These are phyloP conservation scores for Escallonia rubra DNA, from an alignment of 129 eudicot species.

Conservation along the genomic window DNA sequence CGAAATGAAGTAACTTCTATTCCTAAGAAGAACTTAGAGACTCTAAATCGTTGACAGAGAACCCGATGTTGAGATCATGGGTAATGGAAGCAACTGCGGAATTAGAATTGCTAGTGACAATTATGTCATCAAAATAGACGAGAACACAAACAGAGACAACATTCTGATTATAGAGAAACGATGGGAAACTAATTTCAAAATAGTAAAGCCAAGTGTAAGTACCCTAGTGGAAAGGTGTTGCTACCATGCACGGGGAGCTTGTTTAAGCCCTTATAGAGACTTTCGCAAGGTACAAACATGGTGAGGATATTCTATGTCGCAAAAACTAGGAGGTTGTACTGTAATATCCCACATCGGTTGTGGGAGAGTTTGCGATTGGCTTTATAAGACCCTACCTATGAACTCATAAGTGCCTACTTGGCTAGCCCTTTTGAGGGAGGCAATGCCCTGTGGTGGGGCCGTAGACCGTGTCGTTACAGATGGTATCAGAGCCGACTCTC, in stretches of 20 bases:
- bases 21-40: neutral
- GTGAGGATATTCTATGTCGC: too few relatives aligned
- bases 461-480: too few relatives aligned
- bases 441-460: too few relatives aligned
- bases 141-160: neutral
- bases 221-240: neutral
- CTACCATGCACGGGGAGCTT: conserved; percentile 10
- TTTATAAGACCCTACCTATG: too few relatives aligned
- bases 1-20: neutral
- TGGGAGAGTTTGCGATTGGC: too few relatives aligned
- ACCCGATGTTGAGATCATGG: neutral
- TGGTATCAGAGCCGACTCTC: too few relatives aligned
- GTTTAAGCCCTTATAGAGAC: neutral
- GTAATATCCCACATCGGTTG: too few relatives aligned
- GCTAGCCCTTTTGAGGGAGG: too few relatives aligned
- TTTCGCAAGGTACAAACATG: neutral
- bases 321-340: too few relatives aligned
- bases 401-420: too few relatives aligned
- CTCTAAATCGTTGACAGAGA: neutral
- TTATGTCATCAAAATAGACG: conserved; percentile 6
- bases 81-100: neutral
- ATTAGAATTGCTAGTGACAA: neutral
- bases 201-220: neutral
- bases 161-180: neutral
- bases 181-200: neutral